phyloP scores from a whole-genome alignment of 73 alveolate genomes.

The Durusdinium trenchii region DNA sequence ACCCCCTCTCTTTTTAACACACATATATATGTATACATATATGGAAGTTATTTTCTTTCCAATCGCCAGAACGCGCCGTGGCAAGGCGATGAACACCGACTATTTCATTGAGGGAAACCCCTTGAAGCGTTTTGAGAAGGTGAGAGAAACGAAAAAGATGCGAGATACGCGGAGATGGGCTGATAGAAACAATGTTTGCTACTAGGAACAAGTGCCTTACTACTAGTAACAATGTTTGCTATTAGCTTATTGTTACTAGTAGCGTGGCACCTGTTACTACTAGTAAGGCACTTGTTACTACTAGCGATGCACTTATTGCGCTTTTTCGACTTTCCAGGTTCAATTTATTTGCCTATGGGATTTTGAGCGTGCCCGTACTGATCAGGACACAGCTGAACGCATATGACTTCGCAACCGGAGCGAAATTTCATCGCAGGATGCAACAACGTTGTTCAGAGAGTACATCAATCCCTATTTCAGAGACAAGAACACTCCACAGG shows the following conservation, averaged over 20 bases:
- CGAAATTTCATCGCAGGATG: background rate
- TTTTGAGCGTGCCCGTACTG: constrained; percentile 74
- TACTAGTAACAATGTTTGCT: too few relatives aligned
- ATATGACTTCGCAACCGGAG: background rate
- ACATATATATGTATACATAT: too few relatives aligned
- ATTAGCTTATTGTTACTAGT: too few relatives aligned
- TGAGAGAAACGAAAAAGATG: background rate
- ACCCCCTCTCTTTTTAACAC: background rate
- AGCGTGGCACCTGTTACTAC: too few relatives aligned
- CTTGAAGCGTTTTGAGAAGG: constrained; percentile 81
- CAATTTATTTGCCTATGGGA: constrained; percentile 85
- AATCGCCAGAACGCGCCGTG: too few relatives aligned
- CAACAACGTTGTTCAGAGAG: constrained; percentile 62
- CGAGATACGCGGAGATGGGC: too few relatives aligned
- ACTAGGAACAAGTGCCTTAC: too few relatives aligned
- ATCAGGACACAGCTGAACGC: background rate
- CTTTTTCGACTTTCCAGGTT: background rate
- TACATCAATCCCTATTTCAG: constrained; percentile 83
- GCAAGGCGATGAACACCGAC: constrained; percentile 90
- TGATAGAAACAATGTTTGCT: too few relatives aligned
- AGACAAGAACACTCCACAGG: constrained; percentile 3
- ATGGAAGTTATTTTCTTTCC: too few relatives aligned
- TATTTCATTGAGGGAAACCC: constrained; percentile 69
- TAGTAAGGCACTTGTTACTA: too few relatives aligned
- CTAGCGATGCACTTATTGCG: background rate